Base-by-base conservation (phyloP, 2,329 filamentous ascomycete species). In the Apiospora sp. region DNA sequence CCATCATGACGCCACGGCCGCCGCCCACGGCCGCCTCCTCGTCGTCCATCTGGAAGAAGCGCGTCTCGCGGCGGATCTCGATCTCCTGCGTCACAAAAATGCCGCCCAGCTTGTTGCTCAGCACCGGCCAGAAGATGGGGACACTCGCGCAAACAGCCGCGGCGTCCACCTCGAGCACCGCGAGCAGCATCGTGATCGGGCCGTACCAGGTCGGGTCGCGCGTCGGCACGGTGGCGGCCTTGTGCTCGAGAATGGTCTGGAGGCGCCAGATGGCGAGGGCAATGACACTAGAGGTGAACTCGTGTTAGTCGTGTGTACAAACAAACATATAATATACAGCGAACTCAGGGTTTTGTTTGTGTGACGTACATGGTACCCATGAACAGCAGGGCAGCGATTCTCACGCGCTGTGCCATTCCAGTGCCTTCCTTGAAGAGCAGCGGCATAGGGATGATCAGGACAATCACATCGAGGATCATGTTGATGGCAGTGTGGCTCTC, bases 181-280 rank as follows among this genome's bases (percentile, higher is more conserved):
- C 76, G 3, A 79, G 73, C 19, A 79, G 27, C 64, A 79, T 76
- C 34, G 71, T 78, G 71, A 79, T 78, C 4, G 78, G 76, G 5
- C 76, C 79, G 71, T 82, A 82, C 79, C 80, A 82, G 37, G 79
- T 80, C 67, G 79, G 79, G 69, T 82, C 81, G 70, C 80, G 76
- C 0, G 78, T 81, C 7, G 80, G 81, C 68, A 75, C 77, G 0
- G 79, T 81, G 3, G 77, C 78, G 14, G 78, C 78, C 68, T 76
- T 74, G 72, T 82, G 78, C 30, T 79, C 73, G 27, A 81, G 69
- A 30, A 81, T 78, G 27, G 78, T 79, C 7, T 76, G 71, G 16
- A 82, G 75, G 12, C 81, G 79, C 77, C 79, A 80, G n/a, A 78
- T 75, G 3, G 80, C 80, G 71, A 82, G 75, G 41, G 76, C 74